Evolutionary conservation across 345 rosid genomes (phyloP).

Genomic region (Capsella bursapastoris): DNA sequence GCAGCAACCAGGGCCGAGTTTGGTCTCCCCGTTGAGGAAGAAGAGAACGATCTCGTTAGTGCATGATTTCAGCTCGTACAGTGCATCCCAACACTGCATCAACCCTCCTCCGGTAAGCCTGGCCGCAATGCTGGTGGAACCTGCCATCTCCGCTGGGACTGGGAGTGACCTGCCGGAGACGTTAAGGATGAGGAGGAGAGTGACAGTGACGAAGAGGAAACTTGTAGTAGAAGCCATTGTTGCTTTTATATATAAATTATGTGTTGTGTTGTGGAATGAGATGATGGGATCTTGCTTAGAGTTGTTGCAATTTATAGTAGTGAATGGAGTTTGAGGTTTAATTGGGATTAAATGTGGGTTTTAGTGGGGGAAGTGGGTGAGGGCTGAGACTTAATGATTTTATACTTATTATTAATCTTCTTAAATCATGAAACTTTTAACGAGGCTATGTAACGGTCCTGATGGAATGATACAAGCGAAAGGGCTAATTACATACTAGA

Average conservation of each 20-base stretch:
- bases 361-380: constrained; percentile 23
- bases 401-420: neutral
- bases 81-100: constrained; percentile 69
- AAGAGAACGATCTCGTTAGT: constrained; percentile 64
- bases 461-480: too few relatives aligned
- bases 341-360: neutral
- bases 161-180: constrained; percentile 28
- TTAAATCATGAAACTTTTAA: neutral
- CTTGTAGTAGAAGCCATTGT: constrained; percentile 34
- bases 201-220: constrained; percentile 20
- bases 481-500: too few relatives aligned
- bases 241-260: neutral
- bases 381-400: neutral
- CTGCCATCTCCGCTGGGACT: neutral
- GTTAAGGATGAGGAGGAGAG: neutral
- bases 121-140: constrained; percentile 32
- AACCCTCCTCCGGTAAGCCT: constrained; percentile 49
- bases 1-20: constrained; percentile 62
- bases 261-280: constrained; percentile 1
- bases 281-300: neutral
- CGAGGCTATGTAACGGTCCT: neutral
- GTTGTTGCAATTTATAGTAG: neutral
- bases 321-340: neutral
- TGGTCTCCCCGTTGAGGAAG: constrained; percentile 64
- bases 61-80: constrained; percentile 65